Conservation (phyloP, 345 rosid species). For the Eucalyptus sp. region DNA sequence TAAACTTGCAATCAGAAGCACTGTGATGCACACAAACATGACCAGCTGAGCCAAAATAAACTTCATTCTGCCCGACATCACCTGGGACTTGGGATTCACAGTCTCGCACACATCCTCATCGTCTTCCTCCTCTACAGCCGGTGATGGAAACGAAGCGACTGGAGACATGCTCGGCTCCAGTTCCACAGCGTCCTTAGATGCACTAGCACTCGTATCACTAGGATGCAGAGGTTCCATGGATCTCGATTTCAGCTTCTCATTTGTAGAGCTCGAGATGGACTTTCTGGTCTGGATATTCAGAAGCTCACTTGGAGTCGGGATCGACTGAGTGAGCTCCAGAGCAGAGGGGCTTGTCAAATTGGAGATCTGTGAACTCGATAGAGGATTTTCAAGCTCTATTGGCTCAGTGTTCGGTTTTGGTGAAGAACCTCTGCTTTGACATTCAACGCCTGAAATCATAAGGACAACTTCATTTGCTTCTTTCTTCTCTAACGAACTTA, state of each 20-base stretch:
- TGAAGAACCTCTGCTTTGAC: neutral
- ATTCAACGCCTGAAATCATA: neutral
- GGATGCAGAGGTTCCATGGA: neutral
- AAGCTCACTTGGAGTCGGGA: neutral
- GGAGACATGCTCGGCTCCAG: slow-evolving; percentile 16
- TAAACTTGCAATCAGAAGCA: too few species aligned
- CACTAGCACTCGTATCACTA: neutral
- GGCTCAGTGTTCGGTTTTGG: neutral
- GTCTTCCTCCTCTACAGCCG: too few species aligned
- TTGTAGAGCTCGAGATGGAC: neutral
- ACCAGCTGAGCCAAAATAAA: too few species aligned
- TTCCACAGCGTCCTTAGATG: neutral
- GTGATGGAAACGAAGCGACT: slow-evolving; percentile 3
- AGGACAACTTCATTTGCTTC: neutral
- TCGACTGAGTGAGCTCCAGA: neutral
- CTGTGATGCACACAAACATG: too few species aligned
- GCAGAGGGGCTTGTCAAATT: neutral
- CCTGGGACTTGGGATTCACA: too few species aligned
- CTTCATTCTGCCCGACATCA: too few species aligned
- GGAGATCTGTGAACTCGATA: neutral
- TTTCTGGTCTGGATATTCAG: neutral
- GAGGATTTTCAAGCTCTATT: neutral
- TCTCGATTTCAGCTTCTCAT: neutral
- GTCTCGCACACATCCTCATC: too few species aligned
- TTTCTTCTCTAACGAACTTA: neutral